Conservation (phyloP, 2,329 filamentous ascomycete species). For the Aureobasidium pullulans region DNA sequence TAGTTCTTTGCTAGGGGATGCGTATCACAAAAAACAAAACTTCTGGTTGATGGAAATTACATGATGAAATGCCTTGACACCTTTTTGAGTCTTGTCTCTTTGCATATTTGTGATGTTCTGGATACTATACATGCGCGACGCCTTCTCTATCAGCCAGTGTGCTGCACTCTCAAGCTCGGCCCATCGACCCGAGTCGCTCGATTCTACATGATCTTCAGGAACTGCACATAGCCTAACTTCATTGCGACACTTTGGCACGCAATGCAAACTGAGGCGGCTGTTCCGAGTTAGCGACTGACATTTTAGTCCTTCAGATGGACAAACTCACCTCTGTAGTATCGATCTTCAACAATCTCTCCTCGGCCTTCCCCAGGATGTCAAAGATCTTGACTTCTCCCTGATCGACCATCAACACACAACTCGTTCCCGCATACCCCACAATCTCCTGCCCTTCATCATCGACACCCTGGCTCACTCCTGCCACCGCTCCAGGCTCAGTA, state of each 20-base stretch:
- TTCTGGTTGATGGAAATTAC: conserved; percentile 15
- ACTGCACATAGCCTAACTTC: not conserved
- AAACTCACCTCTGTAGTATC: conserved; percentile 46
- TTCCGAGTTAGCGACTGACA: not conserved
- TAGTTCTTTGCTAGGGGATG: conserved; percentile 14
- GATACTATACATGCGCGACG: not conserved
- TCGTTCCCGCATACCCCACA: conserved; percentile 62
- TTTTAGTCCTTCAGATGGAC: not conserved
- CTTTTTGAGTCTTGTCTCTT: not conserved
- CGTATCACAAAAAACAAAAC: conserved; percentile 11
- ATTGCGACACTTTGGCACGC: conserved; percentile 5
- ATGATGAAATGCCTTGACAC: conserved; percentile 11
- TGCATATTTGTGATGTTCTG: not conserved
- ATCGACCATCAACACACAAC: conserved; percentile 60
- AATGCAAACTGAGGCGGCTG: conserved; percentile 19
- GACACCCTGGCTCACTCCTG: conserved; percentile 17
- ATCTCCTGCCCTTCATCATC: conserved; percentile 25
- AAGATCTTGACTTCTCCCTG: conserved; percentile 60
- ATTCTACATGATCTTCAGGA: no score
- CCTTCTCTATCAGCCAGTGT: not conserved
- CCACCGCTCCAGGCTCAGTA: conserved; percentile 38
- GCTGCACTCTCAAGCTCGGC: not conserved
- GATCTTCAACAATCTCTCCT: conserved; percentile 60
- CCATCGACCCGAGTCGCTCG: no score
- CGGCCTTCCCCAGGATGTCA: conserved; percentile 62